Evolutionary conservation across 768 basidiomycete genomes (phyloP), one percentile per base, ranked within the genome.

Genomic region (Naganishia randhawae): DNA sequence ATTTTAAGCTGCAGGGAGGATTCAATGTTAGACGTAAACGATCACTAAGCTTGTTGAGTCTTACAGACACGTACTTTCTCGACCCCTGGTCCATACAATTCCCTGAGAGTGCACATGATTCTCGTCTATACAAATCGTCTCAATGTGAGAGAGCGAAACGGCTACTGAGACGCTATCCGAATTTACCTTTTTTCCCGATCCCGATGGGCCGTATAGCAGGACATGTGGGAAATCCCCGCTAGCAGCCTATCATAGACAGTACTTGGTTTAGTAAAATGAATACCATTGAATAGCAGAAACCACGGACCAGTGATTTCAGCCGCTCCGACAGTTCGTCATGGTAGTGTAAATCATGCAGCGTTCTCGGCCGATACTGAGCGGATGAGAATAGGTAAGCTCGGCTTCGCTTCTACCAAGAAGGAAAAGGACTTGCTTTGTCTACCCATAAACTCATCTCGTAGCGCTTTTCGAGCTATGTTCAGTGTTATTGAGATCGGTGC

Each of bases 181-280:
- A 57, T 76, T 55, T 25, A 79, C 78, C 76, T 99, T 99, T 84
- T 98, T 98, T 17, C 95, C 95, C 16, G 95, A 92, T 25, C 95
- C 95, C 4, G 91, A 91, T 10, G 95, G 95, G 0, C 95, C 95
- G 76, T 97, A 99, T 82, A 98, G 95, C 1, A 99, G 85, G 83
- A 96, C 88, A 78, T 99, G 95, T 9, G 95, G 95, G 77, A 99
- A 97, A 82, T 98, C 94, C 0, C 91, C 91, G 0, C 91, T 88
- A 0, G 87, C 85, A 0, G 94, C 88, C 91, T 92, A 66, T 65
- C 10, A 27, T 25, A 7, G 64, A 41, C 22, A 25, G 22, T 10
- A 25, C 37, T 22, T 1, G 22, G 3, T 61, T 33, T 27, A 19
- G 10, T 3, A 19, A 25, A 77, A 83, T n/a, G 22, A 37, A 42